Percentiles rank a stretch among this genome's conserved stretches.
These are phyloP conservation scores for Tubosaeta brunneosetosa DNA, from an alignment of 768 basidiomycete species.

Conservation along the genomic window DNA sequence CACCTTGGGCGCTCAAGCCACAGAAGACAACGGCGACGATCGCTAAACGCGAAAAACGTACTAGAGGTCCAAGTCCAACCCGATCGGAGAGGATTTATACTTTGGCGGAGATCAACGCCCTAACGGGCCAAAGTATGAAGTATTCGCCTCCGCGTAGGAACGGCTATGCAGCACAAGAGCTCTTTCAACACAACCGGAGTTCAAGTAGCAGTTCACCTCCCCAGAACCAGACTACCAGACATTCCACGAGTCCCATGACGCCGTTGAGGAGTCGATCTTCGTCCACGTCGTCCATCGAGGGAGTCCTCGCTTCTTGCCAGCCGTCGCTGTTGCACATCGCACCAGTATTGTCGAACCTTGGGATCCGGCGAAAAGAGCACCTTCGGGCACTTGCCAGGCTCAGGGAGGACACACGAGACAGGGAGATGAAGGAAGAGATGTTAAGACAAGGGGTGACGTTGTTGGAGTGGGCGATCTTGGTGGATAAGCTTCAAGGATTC, in stretches of 20 bases:
- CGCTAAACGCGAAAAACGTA: conserved; percentile 18
- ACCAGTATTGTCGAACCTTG: conserved; percentile 16
- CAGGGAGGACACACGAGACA: conserved; percentile 61
- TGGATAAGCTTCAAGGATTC: conserved; percentile 54
- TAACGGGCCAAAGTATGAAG: conserved; percentile 25
- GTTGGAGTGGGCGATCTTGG: conserved; percentile 74
- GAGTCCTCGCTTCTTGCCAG: too few relatives aligned
- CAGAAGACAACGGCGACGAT: not conserved
- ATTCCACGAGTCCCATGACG: conserved; percentile 8
- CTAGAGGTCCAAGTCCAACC: conserved; percentile 24
- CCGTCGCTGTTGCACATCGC: too few relatives aligned
- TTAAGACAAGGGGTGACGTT: conserved; percentile 63
- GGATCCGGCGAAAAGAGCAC: conserved; percentile 57
- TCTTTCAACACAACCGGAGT: conserved; percentile 10
- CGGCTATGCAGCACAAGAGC: conserved; percentile 8
- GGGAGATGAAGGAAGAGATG: conserved; percentile 67
- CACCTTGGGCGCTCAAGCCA: conserved; percentile 8
- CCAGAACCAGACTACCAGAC: conserved; percentile 10
- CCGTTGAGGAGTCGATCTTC: conserved; percentile 30
- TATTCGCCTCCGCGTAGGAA: conserved; percentile 21
- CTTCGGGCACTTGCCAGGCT: conserved; percentile 57
- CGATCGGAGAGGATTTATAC: conserved; percentile 34
- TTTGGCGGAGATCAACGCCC: conserved; percentile 1
- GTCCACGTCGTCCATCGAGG: conserved; percentile 35
- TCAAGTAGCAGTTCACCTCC: conserved; percentile 21